A percentile compares a stretch with the other conserved stretches of the same genome.
Conservation (phyloP, 495 filamentous ascomycete genomes). For the Oleoguttula mirabilis region DNA sequence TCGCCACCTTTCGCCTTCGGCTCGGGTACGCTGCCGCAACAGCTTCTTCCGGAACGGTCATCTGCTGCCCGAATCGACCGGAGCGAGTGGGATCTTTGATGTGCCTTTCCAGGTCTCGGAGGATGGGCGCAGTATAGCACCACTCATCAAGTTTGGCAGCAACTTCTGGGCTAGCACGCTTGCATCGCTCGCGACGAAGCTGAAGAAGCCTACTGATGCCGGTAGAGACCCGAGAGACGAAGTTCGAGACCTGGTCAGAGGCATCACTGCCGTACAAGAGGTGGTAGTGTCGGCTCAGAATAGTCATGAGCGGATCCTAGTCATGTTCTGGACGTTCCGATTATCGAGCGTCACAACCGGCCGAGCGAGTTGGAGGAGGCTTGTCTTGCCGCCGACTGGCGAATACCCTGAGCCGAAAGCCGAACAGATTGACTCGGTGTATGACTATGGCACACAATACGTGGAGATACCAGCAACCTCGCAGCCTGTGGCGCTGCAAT, state of each 20-base stretch:
- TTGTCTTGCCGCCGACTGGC: constrained; percentile 4
- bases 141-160: constrained; percentile 26
- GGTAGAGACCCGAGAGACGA: constrained; percentile 3
- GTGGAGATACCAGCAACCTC: too few species aligned
- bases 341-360: constrained; percentile 8
- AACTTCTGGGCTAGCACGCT: constrained; percentile 27
- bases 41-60: constrained; percentile 23
- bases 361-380: constrained; percentile 9
- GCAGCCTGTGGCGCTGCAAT: constrained; percentile 10
- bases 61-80: constrained; percentile 8
- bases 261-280: constrained; percentile 14
- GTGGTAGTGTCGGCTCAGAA: constrained; percentile 7
- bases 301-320: constrained; percentile 8
- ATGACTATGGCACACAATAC: constrained; percentile 3
- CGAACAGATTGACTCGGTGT: constrained; percentile 7
- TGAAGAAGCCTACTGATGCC: constrained; percentile 7
- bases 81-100: constrained; percentile 11
- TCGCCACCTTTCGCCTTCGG: constrained; percentile 2
- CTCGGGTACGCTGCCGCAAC: constrained; percentile 18
- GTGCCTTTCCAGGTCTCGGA: constrained; percentile 7
- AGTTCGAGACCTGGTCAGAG: not conserved
- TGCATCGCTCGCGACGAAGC: constrained; percentile 11
- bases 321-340: constrained; percentile 19
- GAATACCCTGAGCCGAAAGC: constrained; percentile 3
- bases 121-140: constrained; percentile 10